These are phyloP conservation scores for Rhizopogon vesiculosus DNA, from an alignment of 768 basidiomycete genomes.

Conservation along the genomic window DNA sequence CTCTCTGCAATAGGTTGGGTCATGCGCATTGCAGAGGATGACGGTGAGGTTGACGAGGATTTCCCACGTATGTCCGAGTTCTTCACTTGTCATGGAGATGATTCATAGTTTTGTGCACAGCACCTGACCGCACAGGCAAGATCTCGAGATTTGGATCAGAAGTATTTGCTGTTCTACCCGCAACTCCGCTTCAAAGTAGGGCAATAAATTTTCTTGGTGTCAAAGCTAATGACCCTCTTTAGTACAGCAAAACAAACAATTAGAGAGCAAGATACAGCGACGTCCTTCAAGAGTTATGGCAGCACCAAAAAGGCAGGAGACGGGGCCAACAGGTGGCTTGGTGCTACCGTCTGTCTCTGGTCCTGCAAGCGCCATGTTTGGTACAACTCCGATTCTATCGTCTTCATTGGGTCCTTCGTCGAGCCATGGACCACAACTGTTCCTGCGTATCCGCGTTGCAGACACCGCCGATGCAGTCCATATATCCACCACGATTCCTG, in stretches of 20 bases:
- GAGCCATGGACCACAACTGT: slow-evolving; percentile 75
- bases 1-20: slow-evolving; percentile 88
- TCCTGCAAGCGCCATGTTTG: slow-evolving; percentile 41
- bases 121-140: slow-evolving; percentile 83
- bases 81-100: background rate
- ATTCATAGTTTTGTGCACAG: slow-evolving; percentile 37
- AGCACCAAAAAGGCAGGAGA: slow-evolving; percentile 54
- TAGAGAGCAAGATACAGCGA: slow-evolving; percentile 79
- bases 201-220: background rate
- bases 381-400: slow-evolving; percentile 51
- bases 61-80: slow-evolving; percentile 70
- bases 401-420: slow-evolving; percentile 67
- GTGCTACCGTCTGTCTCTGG: slow-evolving; percentile 32
- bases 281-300: slow-evolving; percentile 66
- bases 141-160: slow-evolving; percentile 87
- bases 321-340: slow-evolving; percentile 33
- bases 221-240: background rate
- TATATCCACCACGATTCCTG: slow-evolving; percentile 85
- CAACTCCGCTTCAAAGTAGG: slow-evolving; percentile 64
- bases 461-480: slow-evolving; percentile 81
- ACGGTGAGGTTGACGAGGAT: slow-evolving; percentile 98
- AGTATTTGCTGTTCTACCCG: slow-evolving; percentile 85
- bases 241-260: slow-evolving; percentile 74
- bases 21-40: slow-evolving; percentile 89
- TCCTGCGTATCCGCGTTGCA: slow-evolving; percentile 77